Percentiles rank a stretch among this genome's conserved stretches.
phyloP scores from a whole-genome alignment of 1,284 basidiomycete species.

The Mycosarcoma mackinlayi region DNA sequence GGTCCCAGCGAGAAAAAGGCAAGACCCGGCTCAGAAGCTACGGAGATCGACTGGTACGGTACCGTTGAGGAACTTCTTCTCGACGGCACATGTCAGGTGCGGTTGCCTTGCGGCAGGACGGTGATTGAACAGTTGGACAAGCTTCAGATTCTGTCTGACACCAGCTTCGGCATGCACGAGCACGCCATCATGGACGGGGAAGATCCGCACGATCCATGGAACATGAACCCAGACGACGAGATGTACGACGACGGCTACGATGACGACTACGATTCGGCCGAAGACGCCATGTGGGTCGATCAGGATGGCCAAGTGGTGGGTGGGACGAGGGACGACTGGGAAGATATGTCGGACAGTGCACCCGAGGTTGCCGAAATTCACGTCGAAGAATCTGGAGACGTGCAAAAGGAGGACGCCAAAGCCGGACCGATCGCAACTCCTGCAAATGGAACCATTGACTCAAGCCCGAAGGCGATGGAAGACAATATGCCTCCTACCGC shows the following conservation, averaged over 20 bases:
- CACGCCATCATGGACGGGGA: slow-evolving; percentile 26
- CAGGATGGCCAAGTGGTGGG: slow-evolving; percentile 57
- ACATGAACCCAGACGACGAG: slow-evolving; percentile 19
- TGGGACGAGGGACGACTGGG: slow-evolving; percentile 53
- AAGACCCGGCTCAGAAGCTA: slow-evolving; percentile 27
- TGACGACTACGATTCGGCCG: slow-evolving; percentile 11
- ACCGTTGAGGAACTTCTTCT: slow-evolving; percentile 69
- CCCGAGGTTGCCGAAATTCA: slow-evolving; percentile 41
- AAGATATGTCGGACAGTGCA: slow-evolving; percentile 50
- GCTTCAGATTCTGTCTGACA: slow-evolving; percentile 47
- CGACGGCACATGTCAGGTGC: slow-evolving; percentile 68
- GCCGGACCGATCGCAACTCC: not conserved
- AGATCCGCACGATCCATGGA: slow-evolving; percentile 24
- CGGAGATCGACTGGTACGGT: slow-evolving; percentile 70
- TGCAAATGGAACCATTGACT: not conserved
- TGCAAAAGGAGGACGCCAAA: slow-evolving; percentile 1
- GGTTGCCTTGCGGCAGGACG: slow-evolving; percentile 63
- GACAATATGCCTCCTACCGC: slow-evolving; percentile 8
- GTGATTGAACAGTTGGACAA: slow-evolving; percentile 53
- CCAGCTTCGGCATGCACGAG: slow-evolving; percentile 48
- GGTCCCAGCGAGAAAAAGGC: not conserved
- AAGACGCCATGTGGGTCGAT: slow-evolving; percentile 46
- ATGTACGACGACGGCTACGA: slow-evolving; percentile 34
- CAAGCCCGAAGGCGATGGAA: slow-evolving; percentile 10
- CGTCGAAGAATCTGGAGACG: slow-evolving; percentile 12